Evolutionary conservation across 768 basidiomycete species (phyloP), one percentile per base, ranked within the genome.

Genomic region (Tephrocybe rancida): DNA sequence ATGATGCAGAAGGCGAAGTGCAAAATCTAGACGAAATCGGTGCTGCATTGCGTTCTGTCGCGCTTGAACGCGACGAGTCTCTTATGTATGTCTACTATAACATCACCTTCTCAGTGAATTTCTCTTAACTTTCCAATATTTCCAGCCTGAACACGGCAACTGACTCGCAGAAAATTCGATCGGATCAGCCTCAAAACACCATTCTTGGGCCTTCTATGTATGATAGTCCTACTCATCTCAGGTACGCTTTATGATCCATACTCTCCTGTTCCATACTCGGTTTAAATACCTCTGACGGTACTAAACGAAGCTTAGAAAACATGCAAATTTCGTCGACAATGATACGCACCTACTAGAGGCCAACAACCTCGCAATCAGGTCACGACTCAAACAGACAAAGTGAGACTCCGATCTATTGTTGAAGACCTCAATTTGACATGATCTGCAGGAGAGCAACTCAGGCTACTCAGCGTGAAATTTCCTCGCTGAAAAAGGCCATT

Each of bases 301-400:
- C 11, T 41, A n/a, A 7, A 29, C 14, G 14, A 39, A 44, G 34
- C 14, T 0, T 44, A 73, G 71, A n/a, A 48, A 56, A 30, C 60
- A 67, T 14, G 60, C 66, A 18, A 55, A 63, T 18, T 56, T 53
- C 35, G 44, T 66, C 3, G 58, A 67, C 26, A 34, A 48, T 5
- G 72, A 76, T 48, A 63, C 65, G 10, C 54, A 52, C 21, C 55
- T 67, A 0, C 52, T 71, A 1, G 70, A 74, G 53, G 41, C 43
- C 1, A 67, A 72, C 38, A 55, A 64, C 1, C 56, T 53, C 18
- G 48, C 57, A 10, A 57, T 73, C 24, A 69, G 64, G 46, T 54
- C 60, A 25, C 69, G 73, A 19, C 51, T 69, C 4, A 58, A 59
- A 10, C 60, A 62, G n/a, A 64, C 64, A 6, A 72, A 67, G 73